Base-by-base conservation (phyloP, 176 grass and related monocot species). In the Ananas comosus region DNA sequence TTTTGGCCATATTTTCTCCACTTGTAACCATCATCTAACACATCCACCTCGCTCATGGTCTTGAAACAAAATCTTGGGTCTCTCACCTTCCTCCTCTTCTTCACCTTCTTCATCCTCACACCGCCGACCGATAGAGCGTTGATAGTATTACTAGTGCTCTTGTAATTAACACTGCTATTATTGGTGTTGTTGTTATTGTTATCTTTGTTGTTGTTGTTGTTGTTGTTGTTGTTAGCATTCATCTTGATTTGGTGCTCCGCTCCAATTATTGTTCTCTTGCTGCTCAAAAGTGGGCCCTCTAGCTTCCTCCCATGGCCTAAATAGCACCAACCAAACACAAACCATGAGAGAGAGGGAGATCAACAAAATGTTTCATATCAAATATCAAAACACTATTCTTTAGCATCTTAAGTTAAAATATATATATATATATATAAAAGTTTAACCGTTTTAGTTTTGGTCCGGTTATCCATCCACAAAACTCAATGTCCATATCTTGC, bases 1-100 rank as follows among this genome's bases (percentile, higher is more conserved):
- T 97, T 97, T 84, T 97, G 93, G 27, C 93, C 93, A 56, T 97
- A 97, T 75, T 97, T 97, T 73, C 93, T 88, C 93, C 93, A 97
- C 80, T 97, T 97, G 76, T 97, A 97, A 29, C 93, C 93, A 77
- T 97, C 93, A 65, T 97, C 93, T 53, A 97, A 79, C 71, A 97
- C 93, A 81, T 97, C 93, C 16, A 97, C 84, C 49, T 97, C 93
- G 79, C 93, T 97, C 83, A 92, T 84, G 22, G 93, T 97, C 93
- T 97, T 92, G 86, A 97, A 97, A 81, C 93, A 97, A 75, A 97
- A 97, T 65, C 93, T 87, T 47, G 93, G 93, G 72, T 97, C 93
- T 57, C 93, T 76, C 68, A 97, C 82, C 86, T 85, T 97, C 78
- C 87, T 85, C 78, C 93, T 81, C 17, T 69, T 80, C 76, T 88